These are phyloP conservation scores for Phialophora macrospora DNA, from an alignment of 2,329 filamentous ascomycete species.

Conservation along the genomic window DNA sequence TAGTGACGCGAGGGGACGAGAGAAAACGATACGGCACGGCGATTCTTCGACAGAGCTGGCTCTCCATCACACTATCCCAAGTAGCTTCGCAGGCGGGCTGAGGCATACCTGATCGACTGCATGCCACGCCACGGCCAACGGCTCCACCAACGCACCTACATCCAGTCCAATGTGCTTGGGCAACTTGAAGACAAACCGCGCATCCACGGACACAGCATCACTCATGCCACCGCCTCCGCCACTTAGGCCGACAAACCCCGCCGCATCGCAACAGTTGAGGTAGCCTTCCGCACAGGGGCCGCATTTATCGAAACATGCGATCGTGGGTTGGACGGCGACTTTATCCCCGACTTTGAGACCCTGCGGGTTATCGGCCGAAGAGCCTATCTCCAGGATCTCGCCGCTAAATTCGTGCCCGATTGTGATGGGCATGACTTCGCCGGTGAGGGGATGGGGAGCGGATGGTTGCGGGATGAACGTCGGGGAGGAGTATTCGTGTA, in stretches of 20 bases:
- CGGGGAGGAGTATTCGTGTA: conserved; percentile 58
- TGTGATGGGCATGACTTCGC: conserved; percentile 62
- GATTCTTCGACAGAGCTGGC: background rate
- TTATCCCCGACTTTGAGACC: conserved; percentile 59
- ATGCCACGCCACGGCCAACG: conserved; percentile 68
- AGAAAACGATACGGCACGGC: background rate
- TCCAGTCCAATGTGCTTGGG: conserved; percentile 60
- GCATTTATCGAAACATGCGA: conserved; percentile 61
- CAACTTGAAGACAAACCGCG: conserved; percentile 55
- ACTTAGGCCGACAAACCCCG: conserved; percentile 58
- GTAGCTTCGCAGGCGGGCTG: background rate
- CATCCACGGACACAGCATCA: conserved; percentile 60
- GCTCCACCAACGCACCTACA: conserved; percentile 65
- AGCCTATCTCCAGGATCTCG: conserved; percentile 63
- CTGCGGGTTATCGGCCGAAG: conserved; percentile 47
- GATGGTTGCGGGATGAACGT: conserved; percentile 54
- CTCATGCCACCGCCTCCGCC: conserved; percentile 62
- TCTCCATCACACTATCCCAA: too few species aligned
- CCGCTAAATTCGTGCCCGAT: conserved; percentile 71
- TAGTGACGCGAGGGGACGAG: background rate
- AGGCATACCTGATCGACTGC: conserved; percentile 53
- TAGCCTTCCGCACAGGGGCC: conserved; percentile 58
- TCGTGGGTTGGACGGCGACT: conserved; percentile 65
- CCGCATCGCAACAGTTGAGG: conserved; percentile 63
- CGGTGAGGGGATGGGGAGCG: conserved; percentile 62